A percentile compares a stretch with the other conserved stretches of the same genome.
Evolutionary conservation across 78 protist genomes (phyloP).

Genomic region (Isochrysis galbana): DNA sequence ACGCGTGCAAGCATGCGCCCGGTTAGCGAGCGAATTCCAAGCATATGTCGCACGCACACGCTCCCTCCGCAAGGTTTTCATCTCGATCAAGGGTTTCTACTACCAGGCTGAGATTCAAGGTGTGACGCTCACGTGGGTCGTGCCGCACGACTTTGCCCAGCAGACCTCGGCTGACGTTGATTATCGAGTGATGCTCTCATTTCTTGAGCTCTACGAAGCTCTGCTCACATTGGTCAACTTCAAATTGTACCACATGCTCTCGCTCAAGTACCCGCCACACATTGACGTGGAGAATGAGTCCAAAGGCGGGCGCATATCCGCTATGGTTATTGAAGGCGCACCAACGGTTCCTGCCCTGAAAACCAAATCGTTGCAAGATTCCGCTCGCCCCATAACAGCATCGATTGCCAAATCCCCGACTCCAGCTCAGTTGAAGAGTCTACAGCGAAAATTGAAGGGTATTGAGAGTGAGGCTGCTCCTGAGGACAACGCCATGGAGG

Average conservation of each 20-base stretch:
- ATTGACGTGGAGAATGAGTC: background rate
- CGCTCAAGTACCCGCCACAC: conserved; percentile 79
- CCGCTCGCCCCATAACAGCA: background rate
- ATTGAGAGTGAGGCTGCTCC: no score
- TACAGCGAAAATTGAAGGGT: no score
- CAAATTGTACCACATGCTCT: conserved; percentile 62
- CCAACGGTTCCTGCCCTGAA: no score
- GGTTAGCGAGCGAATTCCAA: conserved; percentile 23
- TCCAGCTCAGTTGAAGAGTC: no score
- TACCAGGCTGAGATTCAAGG: conserved; percentile 81
- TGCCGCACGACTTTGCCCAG: conserved; percentile 82
- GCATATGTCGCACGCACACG: background rate
- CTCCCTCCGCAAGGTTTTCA: conserved; percentile 77
- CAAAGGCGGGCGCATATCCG: background rate
- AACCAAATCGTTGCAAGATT: no score
- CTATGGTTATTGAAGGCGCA: background rate
- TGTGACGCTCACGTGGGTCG: conserved; percentile 85
- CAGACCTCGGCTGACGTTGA: conserved; percentile 61
- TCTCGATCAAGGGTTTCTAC: conserved; percentile 91
- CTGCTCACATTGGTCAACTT: conserved; percentile 82
- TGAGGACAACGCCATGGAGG: no score
- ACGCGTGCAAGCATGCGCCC: conserved; percentile 48
- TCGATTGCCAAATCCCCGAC: no score
- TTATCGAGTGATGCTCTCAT: conserved; percentile 81
- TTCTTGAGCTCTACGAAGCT: conserved; percentile 83